Evolutionary conservation across 345 rosid species (phyloP).

Genomic region (Camelina neglecta): DNA sequence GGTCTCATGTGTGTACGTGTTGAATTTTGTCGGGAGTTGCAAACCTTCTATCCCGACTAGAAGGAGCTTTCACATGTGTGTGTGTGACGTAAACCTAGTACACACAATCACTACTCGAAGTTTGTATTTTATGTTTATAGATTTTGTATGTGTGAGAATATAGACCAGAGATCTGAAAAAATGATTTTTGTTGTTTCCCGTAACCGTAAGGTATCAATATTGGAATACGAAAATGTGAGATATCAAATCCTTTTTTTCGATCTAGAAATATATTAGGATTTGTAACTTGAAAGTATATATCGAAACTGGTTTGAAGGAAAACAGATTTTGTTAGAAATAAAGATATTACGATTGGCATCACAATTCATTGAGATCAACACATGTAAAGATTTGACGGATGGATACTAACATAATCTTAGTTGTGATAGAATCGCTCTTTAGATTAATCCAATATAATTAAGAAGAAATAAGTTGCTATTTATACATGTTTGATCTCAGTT

Average conservation of each 20-base stretch:
- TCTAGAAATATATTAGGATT: background rate
- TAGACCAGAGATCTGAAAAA: conserved; percentile 15
- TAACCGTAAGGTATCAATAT: conserved; percentile 35
- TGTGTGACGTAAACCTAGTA: conserved; percentile 34
- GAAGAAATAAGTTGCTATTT: too few relatives aligned
- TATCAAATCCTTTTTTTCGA: conserved; percentile 18
- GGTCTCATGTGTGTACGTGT: conserved; percentile 15
- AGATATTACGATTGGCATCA: background rate
- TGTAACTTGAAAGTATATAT: background rate
- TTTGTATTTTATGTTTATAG: conserved; percentile 25
- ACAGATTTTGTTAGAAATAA: background rate
- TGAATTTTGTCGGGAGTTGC: conserved; percentile 15
- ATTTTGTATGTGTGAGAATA: conserved; percentile 16
- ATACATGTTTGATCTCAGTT: too few relatives aligned
- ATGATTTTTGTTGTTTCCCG: conserved; percentile 32
- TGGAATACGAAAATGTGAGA: background rate
- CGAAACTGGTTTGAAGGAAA: background rate
- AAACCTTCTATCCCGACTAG: conserved; percentile 2
- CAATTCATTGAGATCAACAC: background rate
- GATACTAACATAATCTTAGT: background rate
- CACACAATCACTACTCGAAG: conserved; percentile 20
- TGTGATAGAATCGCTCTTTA: background rate
- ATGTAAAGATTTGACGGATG: background rate
- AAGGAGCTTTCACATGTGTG: conserved; percentile 29
- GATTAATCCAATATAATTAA: too few relatives aligned